Conservation (phyloP, 1,139 yeast species). For the Saccharomyces pastorianus region DNA sequence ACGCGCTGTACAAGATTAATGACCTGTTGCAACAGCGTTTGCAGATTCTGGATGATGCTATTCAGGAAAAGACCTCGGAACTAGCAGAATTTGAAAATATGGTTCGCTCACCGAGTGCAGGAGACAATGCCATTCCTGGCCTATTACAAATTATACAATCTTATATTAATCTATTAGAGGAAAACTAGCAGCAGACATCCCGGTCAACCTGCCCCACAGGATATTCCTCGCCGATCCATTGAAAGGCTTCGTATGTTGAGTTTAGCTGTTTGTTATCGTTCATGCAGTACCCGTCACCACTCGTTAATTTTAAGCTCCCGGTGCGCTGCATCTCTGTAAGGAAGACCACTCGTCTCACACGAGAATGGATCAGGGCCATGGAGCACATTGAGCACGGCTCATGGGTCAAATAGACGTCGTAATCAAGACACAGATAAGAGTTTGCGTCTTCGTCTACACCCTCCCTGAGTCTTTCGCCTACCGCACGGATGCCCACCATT, state of each 20-base stretch:
- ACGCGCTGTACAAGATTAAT: not conserved
- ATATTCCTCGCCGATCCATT: constrained; percentile 41
- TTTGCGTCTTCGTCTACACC: constrained; percentile 5
- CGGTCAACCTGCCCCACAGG: constrained; percentile 22
- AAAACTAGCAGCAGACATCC: constrained; percentile 18
- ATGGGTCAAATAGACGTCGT: constrained; percentile 79
- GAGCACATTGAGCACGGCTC: constrained; percentile 97
- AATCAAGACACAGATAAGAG: constrained; percentile 63
- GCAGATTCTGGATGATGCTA: not conserved
- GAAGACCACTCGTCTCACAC: constrained; percentile 65
- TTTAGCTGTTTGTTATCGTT: constrained; percentile 68
- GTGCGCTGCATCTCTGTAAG: constrained; percentile 40
- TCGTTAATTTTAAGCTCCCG: constrained; percentile 48
- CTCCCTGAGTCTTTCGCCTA: constrained; percentile 38
- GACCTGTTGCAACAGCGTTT: not conserved
- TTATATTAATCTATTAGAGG: not conserved
- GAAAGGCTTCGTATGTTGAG: constrained; percentile 76
- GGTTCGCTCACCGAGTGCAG: not conserved
- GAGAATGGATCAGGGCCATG: constrained; percentile 92
- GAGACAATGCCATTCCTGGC: not conserved
- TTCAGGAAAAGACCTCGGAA: not conserved
- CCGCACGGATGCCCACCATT: constrained; percentile 30
- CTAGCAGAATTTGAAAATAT: not conserved
- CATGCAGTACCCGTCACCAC: constrained; percentile 64
- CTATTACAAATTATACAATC: not conserved